A percentile compares a stretch with the other conserved stretches of the same genome.
phyloP scores from a whole-genome alignment of 208 protist genomes.

The Crithidia expoeki region DNA sequence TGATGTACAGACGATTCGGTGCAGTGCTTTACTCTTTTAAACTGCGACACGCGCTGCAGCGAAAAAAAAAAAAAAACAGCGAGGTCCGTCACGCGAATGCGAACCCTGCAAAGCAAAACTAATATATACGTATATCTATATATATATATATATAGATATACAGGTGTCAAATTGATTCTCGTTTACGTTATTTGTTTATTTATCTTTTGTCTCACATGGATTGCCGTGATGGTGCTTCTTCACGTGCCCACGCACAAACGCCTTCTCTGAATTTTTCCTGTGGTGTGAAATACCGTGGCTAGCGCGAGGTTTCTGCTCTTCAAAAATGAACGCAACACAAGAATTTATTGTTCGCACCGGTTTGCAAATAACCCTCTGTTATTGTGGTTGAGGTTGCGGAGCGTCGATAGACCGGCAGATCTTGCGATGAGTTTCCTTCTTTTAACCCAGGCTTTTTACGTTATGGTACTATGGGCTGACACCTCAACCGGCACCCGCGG shows the following conservation, averaged over 20 bases:
- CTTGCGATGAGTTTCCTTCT: not conserved
- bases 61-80: no score
- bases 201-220: not conserved
- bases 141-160: no score
- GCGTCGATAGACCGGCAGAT: no score
- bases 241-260: not conserved
- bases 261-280: not conserved
- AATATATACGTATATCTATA: not conserved
- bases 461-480: not conserved
- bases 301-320: not conserved
- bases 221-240: not conserved
- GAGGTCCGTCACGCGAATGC: not conserved
- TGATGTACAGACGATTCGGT: no score
- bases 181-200: not conserved
- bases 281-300: not conserved
- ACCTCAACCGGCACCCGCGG: not conserved
- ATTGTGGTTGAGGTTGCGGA: no score
- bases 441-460: no score
- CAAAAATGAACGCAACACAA: not conserved
- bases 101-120: not conserved
- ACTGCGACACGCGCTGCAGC: no score
- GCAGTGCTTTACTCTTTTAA: no score
- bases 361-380: no score
- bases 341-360: not conserved
- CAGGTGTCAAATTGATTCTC: no score